Percentiles rank a stretch among this genome's conserved stretches.
phyloP scores from a whole-genome alignment of 331 rosid species.

The Pyrus hybrid region DNA sequence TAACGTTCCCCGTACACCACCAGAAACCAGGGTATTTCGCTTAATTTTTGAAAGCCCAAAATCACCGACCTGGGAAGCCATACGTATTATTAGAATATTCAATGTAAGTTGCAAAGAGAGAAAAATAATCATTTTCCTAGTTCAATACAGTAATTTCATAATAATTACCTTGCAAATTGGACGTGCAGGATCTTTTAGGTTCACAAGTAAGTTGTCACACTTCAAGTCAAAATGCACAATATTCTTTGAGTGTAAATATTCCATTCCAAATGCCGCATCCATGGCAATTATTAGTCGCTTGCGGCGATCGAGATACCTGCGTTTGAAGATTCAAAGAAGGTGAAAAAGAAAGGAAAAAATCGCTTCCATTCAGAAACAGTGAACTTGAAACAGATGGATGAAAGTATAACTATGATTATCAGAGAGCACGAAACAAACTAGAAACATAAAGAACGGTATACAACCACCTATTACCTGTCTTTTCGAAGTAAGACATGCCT shows the following conservation, averaged over 20 bases:
- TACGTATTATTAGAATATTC: neutral
- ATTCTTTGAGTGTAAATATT: constrained; percentile 85
- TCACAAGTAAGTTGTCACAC: constrained; percentile 95
- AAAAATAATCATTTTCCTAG: neutral
- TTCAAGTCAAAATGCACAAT: constrained; percentile 97
- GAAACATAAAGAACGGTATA: constrained; percentile 1
- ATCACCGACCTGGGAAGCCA: constrained; percentile 72
- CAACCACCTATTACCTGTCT: constrained; percentile 54
- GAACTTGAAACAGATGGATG: neutral
- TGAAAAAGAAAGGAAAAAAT: neutral
- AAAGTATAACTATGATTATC: neutral
- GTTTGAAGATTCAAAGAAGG: constrained; percentile 7
- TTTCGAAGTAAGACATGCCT: constrained; percentile 86
- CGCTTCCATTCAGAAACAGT: neutral
- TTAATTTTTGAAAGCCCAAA: constrained; percentile 96
- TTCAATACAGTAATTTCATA: neutral
- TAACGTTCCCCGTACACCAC: constrained; percentile 94
- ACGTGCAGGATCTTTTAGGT: constrained; percentile 79
- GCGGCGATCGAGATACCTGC: constrained; percentile 92
- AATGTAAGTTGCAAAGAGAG: neutral
- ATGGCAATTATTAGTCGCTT: constrained; percentile 91
- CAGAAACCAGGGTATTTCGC: constrained; percentile 86
- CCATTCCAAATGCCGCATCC: constrained; percentile 99
- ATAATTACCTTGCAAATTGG: constrained; percentile 89
- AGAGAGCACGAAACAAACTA: neutral